A percentile compares a stretch with the other conserved stretches of the same genome.
Conservation (phyloP, 495 filamentous ascomycete genomes). For the Aspergillus campestris region DNA sequence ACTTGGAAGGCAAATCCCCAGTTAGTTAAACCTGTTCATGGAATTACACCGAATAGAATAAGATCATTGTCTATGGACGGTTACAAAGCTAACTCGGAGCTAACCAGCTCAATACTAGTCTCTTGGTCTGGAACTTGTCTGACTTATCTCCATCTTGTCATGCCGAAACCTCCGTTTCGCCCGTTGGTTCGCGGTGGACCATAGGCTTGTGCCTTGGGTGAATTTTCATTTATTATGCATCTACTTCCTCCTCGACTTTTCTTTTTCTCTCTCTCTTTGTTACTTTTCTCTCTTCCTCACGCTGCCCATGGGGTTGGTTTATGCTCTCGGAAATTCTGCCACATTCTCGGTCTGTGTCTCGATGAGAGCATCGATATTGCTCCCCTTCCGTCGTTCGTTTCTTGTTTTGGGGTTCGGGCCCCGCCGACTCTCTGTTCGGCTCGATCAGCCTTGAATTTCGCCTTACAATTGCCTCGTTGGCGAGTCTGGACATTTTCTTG, state of each 20-base stretch:
- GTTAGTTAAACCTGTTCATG: no score
- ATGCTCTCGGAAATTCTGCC: conserved; percentile 18
- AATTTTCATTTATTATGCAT: not conserved
- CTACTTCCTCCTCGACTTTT: not conserved
- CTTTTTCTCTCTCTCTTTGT: conserved; percentile 1
- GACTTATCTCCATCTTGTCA: no score
- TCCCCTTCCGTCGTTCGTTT: conserved; percentile 20
- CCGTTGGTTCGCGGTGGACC: not conserved
- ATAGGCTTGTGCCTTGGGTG: conserved; percentile 7
- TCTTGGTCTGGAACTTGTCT: no score
- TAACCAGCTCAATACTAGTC: no score
- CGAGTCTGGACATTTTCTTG: not conserved
- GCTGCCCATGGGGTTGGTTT: conserved; percentile 1
- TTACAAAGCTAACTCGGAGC: no score
- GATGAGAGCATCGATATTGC: conserved; percentile 24
- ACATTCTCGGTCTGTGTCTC: conserved; percentile 7
- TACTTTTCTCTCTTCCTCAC: conserved; percentile 2
- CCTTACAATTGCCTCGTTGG: no score
- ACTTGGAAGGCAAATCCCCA: no score
- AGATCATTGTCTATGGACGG: no score
- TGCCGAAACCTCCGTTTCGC: no score
- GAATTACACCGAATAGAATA: no score
- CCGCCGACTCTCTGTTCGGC: conserved; percentile 11
- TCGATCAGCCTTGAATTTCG: not conserved
- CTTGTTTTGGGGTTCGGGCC: conserved; percentile 12